phyloP scores from a whole-genome alignment of 2,329 filamentous ascomycete genomes.

The Colletotrichum karsti region DNA sequence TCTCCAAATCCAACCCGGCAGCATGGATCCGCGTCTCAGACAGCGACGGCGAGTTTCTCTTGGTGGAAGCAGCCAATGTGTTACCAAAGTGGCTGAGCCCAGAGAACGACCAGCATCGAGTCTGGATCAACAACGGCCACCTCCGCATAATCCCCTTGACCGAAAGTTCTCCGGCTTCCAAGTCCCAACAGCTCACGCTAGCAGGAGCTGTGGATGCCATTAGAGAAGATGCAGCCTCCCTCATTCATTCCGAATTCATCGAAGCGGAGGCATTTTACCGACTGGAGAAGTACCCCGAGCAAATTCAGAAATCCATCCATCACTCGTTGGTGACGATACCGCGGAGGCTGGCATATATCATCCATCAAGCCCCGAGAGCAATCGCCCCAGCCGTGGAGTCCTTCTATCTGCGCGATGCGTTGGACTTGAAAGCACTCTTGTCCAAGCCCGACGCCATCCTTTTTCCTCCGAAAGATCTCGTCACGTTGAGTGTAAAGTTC shows the following conservation, averaged over 20 bases:
- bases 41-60: constrained; percentile 92
- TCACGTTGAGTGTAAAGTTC: constrained; percentile 82
- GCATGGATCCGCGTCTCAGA: constrained; percentile 88
- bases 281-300: constrained; percentile 81
- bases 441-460: constrained; percentile 59
- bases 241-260: constrained; percentile 78
- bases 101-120: constrained; percentile 85
- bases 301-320: constrained; percentile 81
- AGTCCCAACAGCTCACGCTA: constrained; percentile 60
- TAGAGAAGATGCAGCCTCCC: constrained; percentile 57
- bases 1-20: constrained; percentile 76
- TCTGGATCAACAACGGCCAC: constrained; percentile 86
- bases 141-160: constrained; percentile 76
- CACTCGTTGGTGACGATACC: constrained; percentile 78
- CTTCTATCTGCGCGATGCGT: constrained; percentile 90
- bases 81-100: constrained; percentile 92
- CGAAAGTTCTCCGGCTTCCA: constrained; percentile 44
- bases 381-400: constrained; percentile 87
- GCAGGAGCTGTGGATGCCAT: constrained; percentile 72
- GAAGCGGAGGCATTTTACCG: constrained; percentile 93
- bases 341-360: constrained; percentile 80
- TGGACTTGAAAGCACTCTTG: constrained; percentile 75
- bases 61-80: constrained; percentile 90
- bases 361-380: constrained; percentile 78
- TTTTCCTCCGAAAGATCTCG: constrained; percentile 82